Evolutionary conservation across 2,329 filamentous ascomycete genomes (phyloP).

Genomic region (Neonectria hederae): DNA sequence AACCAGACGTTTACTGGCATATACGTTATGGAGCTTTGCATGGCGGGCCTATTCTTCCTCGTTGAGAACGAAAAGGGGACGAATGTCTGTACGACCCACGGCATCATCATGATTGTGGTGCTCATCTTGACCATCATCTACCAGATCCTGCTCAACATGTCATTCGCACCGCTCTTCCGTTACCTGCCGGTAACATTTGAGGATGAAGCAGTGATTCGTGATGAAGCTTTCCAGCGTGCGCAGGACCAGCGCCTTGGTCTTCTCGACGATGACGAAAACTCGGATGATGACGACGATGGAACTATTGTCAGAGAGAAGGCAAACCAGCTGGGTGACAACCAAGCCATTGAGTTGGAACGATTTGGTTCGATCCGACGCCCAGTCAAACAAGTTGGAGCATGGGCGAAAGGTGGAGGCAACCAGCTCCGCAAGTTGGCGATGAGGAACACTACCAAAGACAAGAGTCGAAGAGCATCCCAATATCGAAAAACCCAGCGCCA

Average conservation of each 20-base stretch:
- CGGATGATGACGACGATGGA: slow-evolving; percentile 53
- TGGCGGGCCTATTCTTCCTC: slow-evolving; percentile 91
- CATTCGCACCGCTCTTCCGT: slow-evolving; percentile 85
- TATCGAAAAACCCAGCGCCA: slow-evolving; percentile 60
- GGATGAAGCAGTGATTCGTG: slow-evolving; percentile 91
- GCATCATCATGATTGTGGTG: slow-evolving; percentile 83
- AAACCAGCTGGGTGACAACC: slow-evolving; percentile 48
- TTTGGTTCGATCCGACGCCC: slow-evolving; percentile 54
- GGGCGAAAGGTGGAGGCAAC: slow-evolving; percentile 57
- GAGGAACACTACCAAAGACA: slow-evolving; percentile 36
- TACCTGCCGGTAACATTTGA: slow-evolving; percentile 96
- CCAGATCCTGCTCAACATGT: slow-evolving; percentile 81
- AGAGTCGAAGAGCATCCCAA: slow-evolving; percentile 52
- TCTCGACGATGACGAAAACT: slow-evolving; percentile 61
- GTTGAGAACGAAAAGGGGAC: slow-evolving; percentile 65
- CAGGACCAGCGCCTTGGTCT: slow-evolving; percentile 77
- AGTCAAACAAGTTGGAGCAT: slow-evolving; percentile 53
- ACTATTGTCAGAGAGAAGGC: slow-evolving; percentile 51
- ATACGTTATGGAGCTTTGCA: slow-evolving; percentile 91
- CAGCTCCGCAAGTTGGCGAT: slow-evolving; percentile 57
- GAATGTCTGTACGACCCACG: slow-evolving; percentile 76
- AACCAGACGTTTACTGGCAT: slow-evolving; percentile 96
- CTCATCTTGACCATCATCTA: slow-evolving; percentile 77
- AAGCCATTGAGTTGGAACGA: slow-evolving; percentile 53
- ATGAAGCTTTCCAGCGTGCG: slow-evolving; percentile 85